Base-by-base conservation (phyloP, 2,329 filamentous ascomycete species). In the Achaetomium macrosporum region DNA sequence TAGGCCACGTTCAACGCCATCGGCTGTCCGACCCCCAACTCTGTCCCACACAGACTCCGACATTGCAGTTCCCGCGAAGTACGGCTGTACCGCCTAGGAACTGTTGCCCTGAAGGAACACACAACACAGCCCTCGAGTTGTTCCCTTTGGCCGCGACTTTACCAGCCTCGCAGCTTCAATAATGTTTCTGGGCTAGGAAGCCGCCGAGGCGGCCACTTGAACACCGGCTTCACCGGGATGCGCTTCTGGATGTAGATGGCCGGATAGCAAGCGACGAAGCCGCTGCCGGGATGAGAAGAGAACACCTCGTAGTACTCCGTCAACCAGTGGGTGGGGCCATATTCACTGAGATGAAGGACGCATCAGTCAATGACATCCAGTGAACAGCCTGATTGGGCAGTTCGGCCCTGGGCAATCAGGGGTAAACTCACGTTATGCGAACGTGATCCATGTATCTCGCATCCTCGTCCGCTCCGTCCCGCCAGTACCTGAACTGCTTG, bases 231-330 rank as follows among this genome's bases (percentile, higher is more conserved):
- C 19, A 52, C 17, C 2, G 50, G 31, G n/a, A 6, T 12, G 8
- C 37, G n/a, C 19, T 52, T 57, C 35, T 20, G 37, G 45, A 58
- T 42, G 42, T 58, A 58, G 31, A 58, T 53, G 3, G 48, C 56
- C 29, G 56, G 53, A 16, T 42, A 39, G 41, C 50, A 56, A 8
- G 43, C 36, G 25, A 56, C 53, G 12, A 58, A 58, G 1, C 56
- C 56, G 35, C 53, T 50, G 6, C 50, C 53, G 1, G 50, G 50
- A n/a, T 39, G 45, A 19, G 48, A 30, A 0, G 20, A 31, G 51
- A 37, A 52, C 15, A 58, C 51, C 13, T 51, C 31, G 36, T 58
- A 58, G 25, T 56, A 44, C 19, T 58, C 17, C 7, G 45, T 50
- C 31, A 58, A 33, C 56, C 56, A 56, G 50, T 56, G 44, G 4